Evolutionary conservation across 1,284 basidiomycete genomes (phyloP).

Genomic region (Fomitopsis pinicola): DNA sequence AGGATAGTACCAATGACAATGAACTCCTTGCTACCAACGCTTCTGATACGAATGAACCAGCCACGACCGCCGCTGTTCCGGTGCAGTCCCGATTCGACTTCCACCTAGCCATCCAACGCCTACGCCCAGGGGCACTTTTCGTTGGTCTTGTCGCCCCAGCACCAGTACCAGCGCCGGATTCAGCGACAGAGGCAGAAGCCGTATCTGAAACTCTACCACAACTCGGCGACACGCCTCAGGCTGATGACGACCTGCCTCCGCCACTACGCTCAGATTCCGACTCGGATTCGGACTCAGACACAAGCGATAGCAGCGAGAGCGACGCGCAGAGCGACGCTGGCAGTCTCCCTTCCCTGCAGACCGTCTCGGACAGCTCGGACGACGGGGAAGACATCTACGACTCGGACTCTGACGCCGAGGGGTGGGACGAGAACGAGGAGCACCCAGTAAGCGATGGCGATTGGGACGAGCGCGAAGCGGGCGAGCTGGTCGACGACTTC

Average conservation of each 20-base stretch:
- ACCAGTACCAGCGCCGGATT: background rate
- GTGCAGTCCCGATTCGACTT: background rate
- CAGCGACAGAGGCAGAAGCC: background rate
- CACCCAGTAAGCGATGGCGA: background rate
- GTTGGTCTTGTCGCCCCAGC: background rate
- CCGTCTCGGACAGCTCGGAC: slow-evolving; percentile 25
- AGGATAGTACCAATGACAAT: background rate
- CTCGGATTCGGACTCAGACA: slow-evolving; percentile 2
- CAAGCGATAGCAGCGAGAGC: slow-evolving; percentile 9
- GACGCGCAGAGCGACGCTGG: slow-evolving; percentile 4
- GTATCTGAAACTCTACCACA: background rate
- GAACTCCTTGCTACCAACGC: background rate
- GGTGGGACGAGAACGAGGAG: background rate
- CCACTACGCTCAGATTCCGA: slow-evolving; percentile 4
- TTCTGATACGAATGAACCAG: background rate
- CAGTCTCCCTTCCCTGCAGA: slow-evolving; percentile 25
- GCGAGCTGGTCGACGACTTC: background rate
- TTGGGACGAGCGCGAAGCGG: background rate
- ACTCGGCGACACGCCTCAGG: background rate
- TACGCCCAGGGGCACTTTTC: background rate
- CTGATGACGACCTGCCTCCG: background rate
- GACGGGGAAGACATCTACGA: slow-evolving; percentile 10
- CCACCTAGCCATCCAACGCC: background rate
- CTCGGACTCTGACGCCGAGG: slow-evolving; percentile 8
- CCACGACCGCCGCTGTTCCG: background rate